Conservation (phyloP, 2,329 filamentous ascomycete species). For the Aureobasidium mangrovei region DNA sequence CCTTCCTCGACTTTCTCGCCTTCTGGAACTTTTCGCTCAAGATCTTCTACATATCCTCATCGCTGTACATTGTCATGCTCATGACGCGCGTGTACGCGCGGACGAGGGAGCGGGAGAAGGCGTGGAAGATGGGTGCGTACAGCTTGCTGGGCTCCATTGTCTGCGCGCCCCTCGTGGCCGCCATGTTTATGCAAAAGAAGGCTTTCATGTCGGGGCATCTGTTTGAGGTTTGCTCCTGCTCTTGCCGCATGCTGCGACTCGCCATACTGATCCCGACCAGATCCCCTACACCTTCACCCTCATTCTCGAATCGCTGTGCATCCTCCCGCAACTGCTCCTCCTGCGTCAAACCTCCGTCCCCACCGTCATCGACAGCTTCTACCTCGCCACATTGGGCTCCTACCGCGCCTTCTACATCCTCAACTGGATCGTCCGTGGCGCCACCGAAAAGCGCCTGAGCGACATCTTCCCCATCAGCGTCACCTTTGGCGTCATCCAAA, state of each 20-base stretch:
- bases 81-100: constrained; percentile 83
- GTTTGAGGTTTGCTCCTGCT: constrained; percentile 13
- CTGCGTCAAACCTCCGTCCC: constrained; percentile 91
- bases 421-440: constrained; percentile 72
- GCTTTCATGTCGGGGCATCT: neutral
- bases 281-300: constrained; percentile 81
- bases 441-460: constrained; percentile 24
- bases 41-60: constrained; percentile 76
- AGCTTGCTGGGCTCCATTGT: constrained; percentile 57
- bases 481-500: constrained; percentile 83
- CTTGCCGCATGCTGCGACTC: neutral
- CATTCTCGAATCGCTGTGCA: constrained; percentile 82
- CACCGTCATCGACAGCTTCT: constrained; percentile 94
- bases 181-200: constrained; percentile 49
- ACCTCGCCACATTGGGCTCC: constrained; percentile 75
- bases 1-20: constrained; percentile 24
- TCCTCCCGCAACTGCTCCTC: constrained; percentile 83
- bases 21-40: constrained; percentile 76
- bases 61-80: constrained; percentile 74
- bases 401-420: constrained; percentile 85
- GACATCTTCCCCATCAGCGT: constrained; percentile 59
- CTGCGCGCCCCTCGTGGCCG: constrained; percentile 62
- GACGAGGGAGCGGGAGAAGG: constrained; percentile 80
- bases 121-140: constrained; percentile 80
- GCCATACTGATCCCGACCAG: constrained; percentile 35